Base-by-base conservation (phyloP, 768 basidiomycete species). In the Russula brevipes region DNA sequence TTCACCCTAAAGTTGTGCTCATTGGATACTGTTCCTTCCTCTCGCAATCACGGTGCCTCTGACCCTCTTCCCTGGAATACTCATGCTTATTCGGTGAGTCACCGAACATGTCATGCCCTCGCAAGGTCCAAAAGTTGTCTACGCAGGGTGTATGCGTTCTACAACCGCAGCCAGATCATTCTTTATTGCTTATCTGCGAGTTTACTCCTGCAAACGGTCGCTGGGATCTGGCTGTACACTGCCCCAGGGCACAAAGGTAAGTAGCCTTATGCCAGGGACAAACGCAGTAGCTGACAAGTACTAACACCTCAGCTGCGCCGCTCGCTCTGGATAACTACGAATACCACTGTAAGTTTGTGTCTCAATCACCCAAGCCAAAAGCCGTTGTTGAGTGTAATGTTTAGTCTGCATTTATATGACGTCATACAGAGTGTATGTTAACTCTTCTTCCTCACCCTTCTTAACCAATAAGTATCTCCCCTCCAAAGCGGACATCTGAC, bases 11-110 rank as follows among this genome's bases (percentile, higher is more conserved):
- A 67, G 66, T 19, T 67, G 66, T 50, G 52, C 39, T 4, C 59
- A 59, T 42, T 67, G 66, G 66, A 67, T 67, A 47, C 33, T 24
- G 36, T 67, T 67, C 57, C 64, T 67, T 14, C 66, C 66, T 38
- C 52, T 67, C 46, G 66, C 64, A 24, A n/a, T 67, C 35, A 61
- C 64, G 11, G 52, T 67, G 33, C 66, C 66, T 49, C 46, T 67
- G 6, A 60, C 57, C 11, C 8, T 67, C 19, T 50, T 65, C 41
- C 64, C 66, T 30, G 66, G 66, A 19, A 55, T 67, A 1, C 56
- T 67, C 24, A 67, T 67, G 66, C 59, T 67, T 57, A 58, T 67
- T 45, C 59, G 66, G 66, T 65, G 19, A 54, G 52, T 42, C 31
- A 30, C 14, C n/a, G 16, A n/a, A 6, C n/a, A 33, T 10, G 3